A percentile compares a stretch with the other conserved stretches of the same genome.
phyloP scores from a whole-genome alignment of 345 rosid genomes.

The Dipteronia dyeriana region DNA sequence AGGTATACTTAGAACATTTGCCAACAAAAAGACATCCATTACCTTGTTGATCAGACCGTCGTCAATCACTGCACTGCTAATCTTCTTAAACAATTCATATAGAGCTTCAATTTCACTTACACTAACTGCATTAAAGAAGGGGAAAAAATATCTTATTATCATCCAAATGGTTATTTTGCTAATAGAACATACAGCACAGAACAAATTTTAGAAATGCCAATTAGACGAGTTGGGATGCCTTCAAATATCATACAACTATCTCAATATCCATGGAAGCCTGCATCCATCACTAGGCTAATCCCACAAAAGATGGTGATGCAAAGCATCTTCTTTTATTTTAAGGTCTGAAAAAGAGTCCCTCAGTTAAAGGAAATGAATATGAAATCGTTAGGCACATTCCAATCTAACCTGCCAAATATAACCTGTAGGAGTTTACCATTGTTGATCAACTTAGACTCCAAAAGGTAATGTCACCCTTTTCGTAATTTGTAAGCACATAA shows the following conservation, averaged over 20 bases:
- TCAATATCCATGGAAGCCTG: background rate
- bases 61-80: conserved; percentile 92
- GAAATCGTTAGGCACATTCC: background rate
- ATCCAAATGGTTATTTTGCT: conserved; percentile 10
- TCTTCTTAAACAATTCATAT: conserved; percentile 92
- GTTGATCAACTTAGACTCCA: background rate
- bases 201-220: conserved; percentile 1
- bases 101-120: conserved; percentile 94
- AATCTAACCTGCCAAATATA: background rate
- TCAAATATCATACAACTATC: conserved; percentile 10
- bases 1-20: background rate
- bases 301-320: background rate
- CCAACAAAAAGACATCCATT: conserved; percentile 1
- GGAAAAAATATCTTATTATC: conserved; percentile 17
- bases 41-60: conserved; percentile 97
- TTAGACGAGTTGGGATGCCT: background rate
- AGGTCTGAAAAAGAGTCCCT: background rate
- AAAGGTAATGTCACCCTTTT: background rate
- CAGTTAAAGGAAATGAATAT: background rate
- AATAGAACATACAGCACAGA: background rate
- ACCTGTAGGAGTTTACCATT: background rate
- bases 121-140: conserved; percentile 56
- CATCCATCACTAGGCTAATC: background rate
- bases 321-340: background rate
- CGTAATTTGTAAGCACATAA: background rate